Evolutionary conservation across 192 early-diverging fungal species (phyloP).

Genomic region (Mortierella alpina): DNA sequence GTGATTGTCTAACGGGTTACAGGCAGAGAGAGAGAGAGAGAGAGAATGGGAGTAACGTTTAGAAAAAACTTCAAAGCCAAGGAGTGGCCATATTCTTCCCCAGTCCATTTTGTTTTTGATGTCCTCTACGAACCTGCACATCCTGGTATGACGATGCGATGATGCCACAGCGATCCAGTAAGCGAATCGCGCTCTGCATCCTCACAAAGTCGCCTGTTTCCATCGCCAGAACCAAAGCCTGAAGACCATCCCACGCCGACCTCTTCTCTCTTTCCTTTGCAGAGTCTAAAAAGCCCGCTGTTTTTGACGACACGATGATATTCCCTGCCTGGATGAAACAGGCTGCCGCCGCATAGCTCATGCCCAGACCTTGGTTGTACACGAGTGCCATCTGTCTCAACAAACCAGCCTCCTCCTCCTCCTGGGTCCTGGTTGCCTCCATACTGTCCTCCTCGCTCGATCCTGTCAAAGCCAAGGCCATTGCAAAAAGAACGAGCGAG

Average conservation of each 20-base stretch:
- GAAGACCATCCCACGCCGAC: conserved; percentile 31
- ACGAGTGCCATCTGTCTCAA: conserved; percentile 23
- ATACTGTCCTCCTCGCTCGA: not conserved
- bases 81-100: not conserved
- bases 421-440: not conserved
- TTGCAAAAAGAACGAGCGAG: conserved; percentile 2
- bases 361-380: conserved; percentile 19
- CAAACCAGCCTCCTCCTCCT: not conserved
- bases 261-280: no score
- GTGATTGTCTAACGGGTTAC: conserved; percentile 10
- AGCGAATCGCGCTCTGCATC: conserved; percentile 10
- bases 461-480: conserved; percentile 4
- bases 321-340: conserved; percentile 32
- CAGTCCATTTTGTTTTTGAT: no score
- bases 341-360: conserved; percentile 24
- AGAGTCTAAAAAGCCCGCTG: not conserved
- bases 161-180: conserved; percentile 6
- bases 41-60: not conserved
- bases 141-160: not conserved
- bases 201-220: conserved; percentile 46
- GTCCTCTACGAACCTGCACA: no score
- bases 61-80: not conserved
- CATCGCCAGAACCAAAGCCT: conserved; percentile 34
- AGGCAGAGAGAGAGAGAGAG: not conserved
- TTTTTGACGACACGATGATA: not conserved